Evolutionary conservation across 202 grass and related monocot species (phyloP).

Genomic region (Bolboschoenoplectus hybrid): DNA sequence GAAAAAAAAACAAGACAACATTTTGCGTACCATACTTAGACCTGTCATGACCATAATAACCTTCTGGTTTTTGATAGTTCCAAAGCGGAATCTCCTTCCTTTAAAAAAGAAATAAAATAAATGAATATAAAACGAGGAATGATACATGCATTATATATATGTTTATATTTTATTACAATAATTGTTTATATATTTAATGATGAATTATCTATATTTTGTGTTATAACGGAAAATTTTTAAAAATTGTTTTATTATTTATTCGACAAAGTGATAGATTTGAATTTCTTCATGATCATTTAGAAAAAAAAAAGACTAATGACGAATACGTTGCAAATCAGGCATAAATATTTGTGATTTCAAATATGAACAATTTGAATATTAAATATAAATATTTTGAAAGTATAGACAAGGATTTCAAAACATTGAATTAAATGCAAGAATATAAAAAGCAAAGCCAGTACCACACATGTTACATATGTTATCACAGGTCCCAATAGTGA

Average conservation of each 20-base stretch:
- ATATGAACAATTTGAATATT: too few species aligned
- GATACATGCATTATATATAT: neutral
- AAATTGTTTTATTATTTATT: too few species aligned
- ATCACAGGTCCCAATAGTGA: neutral
- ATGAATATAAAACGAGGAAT: neutral
- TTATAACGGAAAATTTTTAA: too few species aligned
- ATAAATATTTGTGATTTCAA: too few species aligned
- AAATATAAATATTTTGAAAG: too few species aligned
- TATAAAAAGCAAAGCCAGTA: neutral
- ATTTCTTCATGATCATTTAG: too few species aligned
- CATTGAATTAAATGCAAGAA: too few species aligned
- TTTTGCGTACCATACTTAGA: constrained; percentile 60
- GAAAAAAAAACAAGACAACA: neutral
- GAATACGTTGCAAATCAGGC: too few species aligned
- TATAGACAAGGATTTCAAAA: too few species aligned
- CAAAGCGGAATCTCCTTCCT: constrained; percentile 70
- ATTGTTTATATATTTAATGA: neutral
- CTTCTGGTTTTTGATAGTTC: constrained; percentile 53
- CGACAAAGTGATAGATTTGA: too few species aligned
- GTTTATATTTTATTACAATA: neutral
- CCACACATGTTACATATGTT: neutral
- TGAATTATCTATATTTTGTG: too few species aligned
- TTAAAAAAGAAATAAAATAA: constrained; percentile 33
- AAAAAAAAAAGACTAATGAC: too few species aligned
- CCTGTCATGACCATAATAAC: constrained; percentile 81